Evolutionary conservation across 176 grass and related monocot genomes (phyloP).

Genomic region (Zizania latifolia): DNA sequence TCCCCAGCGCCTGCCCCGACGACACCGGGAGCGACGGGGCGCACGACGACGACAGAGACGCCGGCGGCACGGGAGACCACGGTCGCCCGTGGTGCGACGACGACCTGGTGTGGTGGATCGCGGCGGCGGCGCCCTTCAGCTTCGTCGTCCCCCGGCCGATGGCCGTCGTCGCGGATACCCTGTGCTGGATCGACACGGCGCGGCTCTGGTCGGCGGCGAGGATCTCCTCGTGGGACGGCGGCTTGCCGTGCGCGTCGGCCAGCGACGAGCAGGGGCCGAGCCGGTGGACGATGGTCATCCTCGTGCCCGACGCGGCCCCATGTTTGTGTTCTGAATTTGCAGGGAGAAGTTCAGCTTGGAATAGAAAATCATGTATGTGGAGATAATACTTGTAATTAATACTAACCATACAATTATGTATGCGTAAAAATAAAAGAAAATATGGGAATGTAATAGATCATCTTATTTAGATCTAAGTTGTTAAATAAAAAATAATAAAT

Average conservation of each 20-base stretch:
- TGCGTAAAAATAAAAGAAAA: too few species aligned
- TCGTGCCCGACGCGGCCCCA: neutral
- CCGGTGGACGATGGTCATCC: constrained; percentile 46
- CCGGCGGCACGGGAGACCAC: neutral
- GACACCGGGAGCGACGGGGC: constrained; percentile 37
- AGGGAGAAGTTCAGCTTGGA: neutral
- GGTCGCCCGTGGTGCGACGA: neutral
- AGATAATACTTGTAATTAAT: too few species aligned
- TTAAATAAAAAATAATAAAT: too few species aligned
- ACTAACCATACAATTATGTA: too few species aligned
- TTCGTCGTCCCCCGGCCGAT: too few species aligned
- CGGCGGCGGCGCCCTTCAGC: too few species aligned
- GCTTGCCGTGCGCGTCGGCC: constrained; percentile 1
- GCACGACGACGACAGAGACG: neutral
- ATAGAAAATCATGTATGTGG: too few species aligned
- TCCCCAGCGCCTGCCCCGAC: constrained; percentile 21
- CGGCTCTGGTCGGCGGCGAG: constrained; percentile 62
- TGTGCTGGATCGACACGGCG: constrained; percentile 47
- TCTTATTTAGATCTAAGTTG: too few species aligned
- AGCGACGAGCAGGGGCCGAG: constrained; percentile 70
- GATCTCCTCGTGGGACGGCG: constrained; percentile 38
- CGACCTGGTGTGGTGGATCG: too few species aligned
- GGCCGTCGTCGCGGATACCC: constrained; percentile 12
- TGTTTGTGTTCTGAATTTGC: constrained; percentile 27
- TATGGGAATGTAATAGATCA: too few species aligned